Conservation (phyloP, 176 grass and related monocot species). For the Triticum monococcum region DNA sequence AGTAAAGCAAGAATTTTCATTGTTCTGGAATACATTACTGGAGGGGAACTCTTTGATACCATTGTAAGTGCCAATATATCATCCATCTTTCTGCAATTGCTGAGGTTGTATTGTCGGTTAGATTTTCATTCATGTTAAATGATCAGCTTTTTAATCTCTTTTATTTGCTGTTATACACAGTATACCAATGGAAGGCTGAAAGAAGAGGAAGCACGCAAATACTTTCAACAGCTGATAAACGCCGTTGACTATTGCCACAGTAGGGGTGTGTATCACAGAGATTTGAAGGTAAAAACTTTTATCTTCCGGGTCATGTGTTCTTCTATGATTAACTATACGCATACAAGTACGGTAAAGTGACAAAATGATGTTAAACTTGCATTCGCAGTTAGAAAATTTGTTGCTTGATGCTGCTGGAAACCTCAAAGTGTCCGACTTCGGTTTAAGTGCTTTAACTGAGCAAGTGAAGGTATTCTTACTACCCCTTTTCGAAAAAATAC, state of each 20-base stretch:
- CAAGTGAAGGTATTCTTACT: slow-evolving; percentile 74
- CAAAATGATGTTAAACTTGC: slow-evolving; percentile 27
- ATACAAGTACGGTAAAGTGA: slow-evolving; percentile 12
- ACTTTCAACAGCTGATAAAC: slow-evolving; percentile 95
- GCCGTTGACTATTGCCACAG: slow-evolving; percentile 98
- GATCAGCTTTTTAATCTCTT: slow-evolving; percentile 21
- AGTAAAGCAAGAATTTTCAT: slow-evolving; percentile 98
- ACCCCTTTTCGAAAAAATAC: not conserved
- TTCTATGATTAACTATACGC: slow-evolving; percentile 15
- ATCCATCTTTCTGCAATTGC: slow-evolving; percentile 6
- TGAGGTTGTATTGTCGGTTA: not conserved
- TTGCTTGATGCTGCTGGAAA: slow-evolving; percentile 87
- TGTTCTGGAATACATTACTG: slow-evolving; percentile 90
- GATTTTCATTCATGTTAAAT: not conserved
- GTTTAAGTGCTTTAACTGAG: slow-evolving; percentile 91
- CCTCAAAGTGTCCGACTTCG: slow-evolving; percentile 97
- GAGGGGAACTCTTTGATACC: slow-evolving; percentile 98
- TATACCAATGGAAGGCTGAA: slow-evolving; percentile 64
- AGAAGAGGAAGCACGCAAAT: slow-evolving; percentile 90
- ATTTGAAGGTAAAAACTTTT: slow-evolving; percentile 70
- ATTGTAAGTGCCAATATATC: slow-evolving; percentile 65
- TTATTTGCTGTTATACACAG: slow-evolving; percentile 6
- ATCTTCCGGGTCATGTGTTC: not conserved
- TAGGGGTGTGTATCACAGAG: slow-evolving; percentile 95
- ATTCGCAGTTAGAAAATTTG: slow-evolving; percentile 89